Conservation (phyloP, 106 monocot species). For the Ottelia alismoides region DNA sequence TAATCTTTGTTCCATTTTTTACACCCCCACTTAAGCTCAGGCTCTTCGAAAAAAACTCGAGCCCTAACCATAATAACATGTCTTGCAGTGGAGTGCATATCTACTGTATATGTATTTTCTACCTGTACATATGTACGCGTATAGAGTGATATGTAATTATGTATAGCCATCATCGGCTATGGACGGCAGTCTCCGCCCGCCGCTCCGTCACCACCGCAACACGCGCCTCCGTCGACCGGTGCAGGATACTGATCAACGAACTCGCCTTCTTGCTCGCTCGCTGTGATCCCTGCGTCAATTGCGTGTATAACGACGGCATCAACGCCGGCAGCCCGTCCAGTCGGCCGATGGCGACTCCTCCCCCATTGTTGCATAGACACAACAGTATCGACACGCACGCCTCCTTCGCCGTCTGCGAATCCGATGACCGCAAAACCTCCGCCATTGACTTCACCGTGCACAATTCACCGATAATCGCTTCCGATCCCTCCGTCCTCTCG, state of each 20-base stretch:
- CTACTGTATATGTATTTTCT: too few relatives aligned
- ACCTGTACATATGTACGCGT: too few relatives aligned
- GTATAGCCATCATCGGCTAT: too few relatives aligned
- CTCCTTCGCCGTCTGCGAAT: constrained; percentile 34
- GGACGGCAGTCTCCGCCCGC: too few relatives aligned
- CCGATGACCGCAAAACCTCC: constrained; percentile 27
- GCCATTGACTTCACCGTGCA: constrained; percentile 17
- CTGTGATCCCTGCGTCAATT: constrained; percentile 32
- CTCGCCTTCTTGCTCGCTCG: constrained; percentile 55
- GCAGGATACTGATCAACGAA: constrained; percentile 21
- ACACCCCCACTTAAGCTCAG: too few relatives aligned
- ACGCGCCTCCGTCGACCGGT: neutral
- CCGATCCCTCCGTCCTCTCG: constrained; percentile 34
- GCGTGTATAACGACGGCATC: constrained; percentile 40
- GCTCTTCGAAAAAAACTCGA: too few relatives aligned
- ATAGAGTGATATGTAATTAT: too few relatives aligned
- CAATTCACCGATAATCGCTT: constrained; percentile 16
- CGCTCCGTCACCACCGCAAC: neutral
- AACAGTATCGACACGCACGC: constrained; percentile 38
- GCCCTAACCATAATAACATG: too few relatives aligned
- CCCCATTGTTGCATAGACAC: constrained; percentile 42
- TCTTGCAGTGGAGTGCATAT: too few relatives aligned
- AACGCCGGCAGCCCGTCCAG: constrained; percentile 34
- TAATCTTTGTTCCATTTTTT: too few relatives aligned
- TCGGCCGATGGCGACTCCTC: constrained; percentile 15